Evolutionary conservation across 305 asterid genomes (phyloP).

Genomic region (Striga hermonthica): DNA sequence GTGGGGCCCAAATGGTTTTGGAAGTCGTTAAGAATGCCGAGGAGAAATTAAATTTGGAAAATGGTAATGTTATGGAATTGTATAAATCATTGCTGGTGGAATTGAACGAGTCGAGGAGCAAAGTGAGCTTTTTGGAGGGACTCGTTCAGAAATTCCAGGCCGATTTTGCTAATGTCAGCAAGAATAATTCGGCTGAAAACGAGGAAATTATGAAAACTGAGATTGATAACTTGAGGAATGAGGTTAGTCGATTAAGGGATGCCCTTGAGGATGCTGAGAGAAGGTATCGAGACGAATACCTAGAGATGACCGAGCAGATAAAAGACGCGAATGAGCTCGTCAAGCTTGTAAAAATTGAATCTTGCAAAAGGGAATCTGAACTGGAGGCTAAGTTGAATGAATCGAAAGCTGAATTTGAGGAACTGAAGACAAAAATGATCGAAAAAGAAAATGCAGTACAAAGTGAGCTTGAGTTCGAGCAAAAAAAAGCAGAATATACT

Average conservation of each 20-base stretch:
- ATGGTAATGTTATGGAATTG: slow-evolving; percentile 39
- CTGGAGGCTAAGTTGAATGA: slow-evolving; percentile 45
- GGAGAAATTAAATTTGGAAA: slow-evolving; percentile 48
- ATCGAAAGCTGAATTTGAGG: slow-evolving; percentile 49
- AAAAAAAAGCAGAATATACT: slow-evolving; percentile 37
- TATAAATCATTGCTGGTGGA: slow-evolving; percentile 49
- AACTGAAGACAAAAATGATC: slow-evolving; percentile 39
- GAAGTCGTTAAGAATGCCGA: slow-evolving; percentile 52
- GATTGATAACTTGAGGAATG: slow-evolving; percentile 41
- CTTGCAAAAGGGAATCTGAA: slow-evolving; percentile 48
- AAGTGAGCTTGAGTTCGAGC: slow-evolving; percentile 25
- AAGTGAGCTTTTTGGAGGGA: slow-evolving; percentile 53
- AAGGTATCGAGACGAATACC: slow-evolving; percentile 60
- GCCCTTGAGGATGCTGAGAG: slow-evolving; percentile 73
- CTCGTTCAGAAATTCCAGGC: slow-evolving; percentile 49
- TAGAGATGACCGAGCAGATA: slow-evolving; percentile 59
- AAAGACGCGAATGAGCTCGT: slow-evolving; percentile 60
- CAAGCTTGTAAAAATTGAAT: slow-evolving; percentile 53
- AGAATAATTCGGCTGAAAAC: slow-evolving; percentile 28
- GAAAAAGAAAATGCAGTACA: slow-evolving; percentile 37
- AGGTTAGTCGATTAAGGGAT: slow-evolving; percentile 46
- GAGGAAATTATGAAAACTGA: slow-evolving; percentile 36
- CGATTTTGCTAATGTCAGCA: slow-evolving; percentile 35
- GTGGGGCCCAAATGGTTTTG: slow-evolving; percentile 53
- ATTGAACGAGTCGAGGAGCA: slow-evolving; percentile 56